These are phyloP conservation scores for Phytophthora vignae DNA, from an alignment of 352 stramenopile species.

Conservation along the genomic window DNA sequence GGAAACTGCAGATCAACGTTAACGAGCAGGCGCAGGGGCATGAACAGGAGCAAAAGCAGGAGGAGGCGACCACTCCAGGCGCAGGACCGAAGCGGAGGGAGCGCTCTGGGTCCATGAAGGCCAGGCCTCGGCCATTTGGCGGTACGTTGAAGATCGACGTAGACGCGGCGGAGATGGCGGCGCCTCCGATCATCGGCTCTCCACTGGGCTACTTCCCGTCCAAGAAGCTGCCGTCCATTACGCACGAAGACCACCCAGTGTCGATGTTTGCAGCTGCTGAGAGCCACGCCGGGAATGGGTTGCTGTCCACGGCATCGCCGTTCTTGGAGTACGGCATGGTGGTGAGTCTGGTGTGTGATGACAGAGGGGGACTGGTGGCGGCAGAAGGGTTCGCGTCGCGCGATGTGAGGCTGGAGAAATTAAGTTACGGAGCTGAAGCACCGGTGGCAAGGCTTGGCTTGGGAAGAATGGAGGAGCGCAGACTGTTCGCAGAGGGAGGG, in stretches of 20 bases:
- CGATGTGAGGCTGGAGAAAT: constrained; percentile 63
- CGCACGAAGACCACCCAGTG: constrained; percentile 42
- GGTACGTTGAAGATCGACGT: constrained; percentile 60
- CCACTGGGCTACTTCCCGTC: constrained; percentile 57
- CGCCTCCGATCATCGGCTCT: constrained; percentile 43
- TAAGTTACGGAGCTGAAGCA: constrained; percentile 43
- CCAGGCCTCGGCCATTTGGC: constrained; percentile 25
- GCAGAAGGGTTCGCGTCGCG: constrained; percentile 65
- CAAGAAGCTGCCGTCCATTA: constrained; percentile 47
- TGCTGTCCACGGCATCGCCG: constrained; percentile 33
- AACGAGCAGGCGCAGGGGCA: constrained; percentile 15
- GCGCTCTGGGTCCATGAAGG: constrained; percentile 14
- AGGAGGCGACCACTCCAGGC: neutral
- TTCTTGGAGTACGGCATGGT: constrained; percentile 82
- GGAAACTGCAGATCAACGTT: constrained; percentile 8
- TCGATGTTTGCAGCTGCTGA: constrained; percentile 44
- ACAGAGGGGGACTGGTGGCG: constrained; percentile 58
- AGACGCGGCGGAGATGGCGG: constrained; percentile 36
- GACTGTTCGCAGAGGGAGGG: constrained; percentile 43
- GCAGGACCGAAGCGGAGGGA: constrained; percentile 6
- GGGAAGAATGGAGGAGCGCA: constrained; percentile 51
- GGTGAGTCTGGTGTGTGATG: constrained; percentile 67
- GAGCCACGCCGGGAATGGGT: constrained; percentile 16
- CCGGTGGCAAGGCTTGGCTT: constrained; percentile 51
- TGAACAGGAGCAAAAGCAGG: constrained; percentile 15